phyloP scores from a whole-genome alignment of 495 filamentous ascomycete species.

The Ascobolus immersus region DNA sequence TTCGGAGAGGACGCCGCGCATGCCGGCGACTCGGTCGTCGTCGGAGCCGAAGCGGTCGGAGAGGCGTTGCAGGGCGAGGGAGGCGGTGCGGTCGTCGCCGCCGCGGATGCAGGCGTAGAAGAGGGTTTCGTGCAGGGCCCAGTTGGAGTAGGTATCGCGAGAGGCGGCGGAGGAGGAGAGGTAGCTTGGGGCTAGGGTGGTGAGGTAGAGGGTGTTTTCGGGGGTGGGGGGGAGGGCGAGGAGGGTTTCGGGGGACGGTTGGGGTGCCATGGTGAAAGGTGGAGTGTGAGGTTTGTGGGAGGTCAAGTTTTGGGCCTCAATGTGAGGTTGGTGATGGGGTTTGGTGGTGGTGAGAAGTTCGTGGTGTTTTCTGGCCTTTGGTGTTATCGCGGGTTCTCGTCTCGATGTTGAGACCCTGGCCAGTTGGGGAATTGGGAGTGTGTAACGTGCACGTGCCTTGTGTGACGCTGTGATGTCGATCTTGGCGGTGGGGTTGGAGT shows the following conservation, averaged over 20 bases:
- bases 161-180: conserved; percentile 13
- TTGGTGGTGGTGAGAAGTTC: too few relatives aligned
- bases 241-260: not conserved
- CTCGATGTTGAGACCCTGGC: too few relatives aligned
- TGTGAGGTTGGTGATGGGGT: too few relatives aligned
- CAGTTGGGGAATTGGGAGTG: too few relatives aligned
- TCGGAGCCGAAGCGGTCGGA: conserved; percentile 51
- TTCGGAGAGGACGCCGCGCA: conserved; percentile 65
- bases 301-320: not conserved
- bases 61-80: conserved; percentile 44
- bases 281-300: not conserved
- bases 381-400: too few relatives aligned
- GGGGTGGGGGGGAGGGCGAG: not conserved
- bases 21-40: conserved; percentile 60
- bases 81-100: conserved; percentile 55
- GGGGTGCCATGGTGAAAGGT: not conserved
- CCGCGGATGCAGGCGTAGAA: conserved; percentile 63
- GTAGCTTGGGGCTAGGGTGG: not conserved
- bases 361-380: too few relatives aligned
- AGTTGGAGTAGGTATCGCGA: conserved; percentile 50
- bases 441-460: too few relatives aligned
- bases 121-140: conserved; percentile 63
- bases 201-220: not conserved
- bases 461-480: too few relatives aligned
- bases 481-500: too few relatives aligned